Conservation (phyloP, 768 basidiomycete species). For the Podaxis carcinomalis region DNA sequence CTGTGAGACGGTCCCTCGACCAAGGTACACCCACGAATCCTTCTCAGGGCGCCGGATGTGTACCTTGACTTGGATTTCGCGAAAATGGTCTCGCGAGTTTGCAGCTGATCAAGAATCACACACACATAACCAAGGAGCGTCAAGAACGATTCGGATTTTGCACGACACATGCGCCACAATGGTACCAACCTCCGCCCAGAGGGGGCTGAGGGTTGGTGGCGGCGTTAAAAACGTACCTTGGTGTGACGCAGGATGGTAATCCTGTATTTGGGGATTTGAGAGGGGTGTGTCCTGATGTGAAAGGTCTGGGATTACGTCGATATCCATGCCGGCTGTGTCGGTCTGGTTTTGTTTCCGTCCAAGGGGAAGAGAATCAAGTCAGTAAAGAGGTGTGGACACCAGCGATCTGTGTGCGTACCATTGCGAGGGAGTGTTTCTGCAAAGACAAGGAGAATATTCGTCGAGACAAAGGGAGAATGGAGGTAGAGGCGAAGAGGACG, state of each 20-base stretch:
- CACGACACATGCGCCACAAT: not conserved
- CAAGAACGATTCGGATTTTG: slow-evolving; percentile 4
- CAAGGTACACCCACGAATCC: slow-evolving; percentile 80
- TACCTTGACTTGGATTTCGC: slow-evolving; percentile 80
- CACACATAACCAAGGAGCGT: not conserved
- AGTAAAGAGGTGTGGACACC: not conserved
- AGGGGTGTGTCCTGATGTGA: slow-evolving; percentile 1
- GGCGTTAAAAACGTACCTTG: slow-evolving; percentile 9
- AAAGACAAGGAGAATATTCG: slow-evolving; percentile 10
- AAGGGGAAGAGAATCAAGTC: not conserved
- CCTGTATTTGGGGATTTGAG: slow-evolving; percentile 4
- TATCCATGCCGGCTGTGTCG: slow-evolving; percentile 10
- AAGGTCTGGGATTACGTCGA: not conserved
- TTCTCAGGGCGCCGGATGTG: slow-evolving; percentile 76
- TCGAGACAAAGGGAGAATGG: slow-evolving; percentile 7
- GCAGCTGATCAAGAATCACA: slow-evolving; percentile 12
- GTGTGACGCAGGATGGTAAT: not conserved
- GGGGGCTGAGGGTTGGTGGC: not conserved
- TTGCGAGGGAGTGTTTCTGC: not conserved
- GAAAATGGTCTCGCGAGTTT: slow-evolving; percentile 51
- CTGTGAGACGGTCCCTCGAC: slow-evolving; percentile 71
- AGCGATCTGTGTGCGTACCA: not conserved
- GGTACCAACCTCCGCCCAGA: not conserved
- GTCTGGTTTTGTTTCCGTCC: slow-evolving; percentile 5
- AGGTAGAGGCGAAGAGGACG: not conserved